Base-by-base conservation (phyloP, 2,329 filamentous ascomycete species). In the Aspergillus ochraceus region DNA sequence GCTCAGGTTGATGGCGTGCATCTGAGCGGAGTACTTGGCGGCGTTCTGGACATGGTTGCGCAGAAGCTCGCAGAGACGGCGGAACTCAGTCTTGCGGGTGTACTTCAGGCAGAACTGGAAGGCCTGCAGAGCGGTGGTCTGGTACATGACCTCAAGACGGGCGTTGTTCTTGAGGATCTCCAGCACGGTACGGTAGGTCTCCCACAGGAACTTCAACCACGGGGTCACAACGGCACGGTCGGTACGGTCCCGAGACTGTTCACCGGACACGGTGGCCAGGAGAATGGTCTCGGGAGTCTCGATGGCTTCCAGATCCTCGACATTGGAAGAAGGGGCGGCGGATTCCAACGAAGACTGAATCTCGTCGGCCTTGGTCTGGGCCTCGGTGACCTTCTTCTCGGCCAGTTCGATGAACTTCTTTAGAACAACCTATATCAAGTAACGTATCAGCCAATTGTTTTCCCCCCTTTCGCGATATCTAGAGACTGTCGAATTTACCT, bases 131-230 rank as follows among this genome's bases (percentile, higher is more conserved):
- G 95, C 95, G 57, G 95, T 99, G 78, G 90, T 92, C 86, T 99
- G 95, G 81, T 99, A 99, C 83, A 98, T 94, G 60, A 96, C 88
- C 83, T 99, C 95, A 59, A 99, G 87, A 60, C 95, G 90, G 59
- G 95, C 94, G 83, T 99, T 99, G 85, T 99, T 99, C 83, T 96
- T 93, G 73, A 99, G 88, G 72, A 99, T 99, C 73, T 99, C 95
- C 72, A 99, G 86, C 46, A 99, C 95, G 42, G 95, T 99, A 64
- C 95, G 90, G 83, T 99, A 99, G 17, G 95, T 97, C 84, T 99
- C 95, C 95, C 95, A 99, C 64, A 99, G 84, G 76, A 99, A 99
- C 83, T 99, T 99, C 73, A 99, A 87, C 95, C 95, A 99, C 61
- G 95, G 95, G 29, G 95, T 99, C 61, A 99, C 95, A 71, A 99